Conservation (phyloP, 2,329 filamentous ascomycete genomes). For the Hymenoscyphus occultus region DNA sequence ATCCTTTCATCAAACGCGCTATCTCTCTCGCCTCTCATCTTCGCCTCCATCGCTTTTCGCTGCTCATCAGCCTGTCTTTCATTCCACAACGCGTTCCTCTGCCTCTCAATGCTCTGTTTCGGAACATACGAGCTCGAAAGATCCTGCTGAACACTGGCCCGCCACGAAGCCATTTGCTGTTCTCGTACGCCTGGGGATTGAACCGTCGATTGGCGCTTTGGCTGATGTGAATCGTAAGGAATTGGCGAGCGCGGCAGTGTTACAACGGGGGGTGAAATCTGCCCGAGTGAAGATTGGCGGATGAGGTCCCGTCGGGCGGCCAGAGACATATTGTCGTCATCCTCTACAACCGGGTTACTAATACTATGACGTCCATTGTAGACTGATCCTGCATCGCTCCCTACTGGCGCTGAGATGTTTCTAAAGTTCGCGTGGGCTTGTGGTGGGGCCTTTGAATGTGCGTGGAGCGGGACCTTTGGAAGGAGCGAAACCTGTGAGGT, state of each 20-base stretch:
- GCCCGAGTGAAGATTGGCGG: slow-evolving; percentile 30
- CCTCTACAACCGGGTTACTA: slow-evolving; percentile 39
- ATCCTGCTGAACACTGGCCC: slow-evolving; percentile 62
- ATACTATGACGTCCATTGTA: slow-evolving; percentile 31
- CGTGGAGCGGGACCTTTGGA: slow-evolving; percentile 26
- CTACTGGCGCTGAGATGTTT: slow-evolving; percentile 19
- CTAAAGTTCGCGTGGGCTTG: slow-evolving; percentile 12
- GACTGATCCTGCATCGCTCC: slow-evolving; percentile 45
- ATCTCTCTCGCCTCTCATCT: slow-evolving; percentile 57
- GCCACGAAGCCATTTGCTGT: slow-evolving; percentile 63
- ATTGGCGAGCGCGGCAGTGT: slow-evolving; percentile 29
- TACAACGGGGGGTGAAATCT: slow-evolving; percentile 9
- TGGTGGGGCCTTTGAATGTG: slow-evolving; percentile 22
- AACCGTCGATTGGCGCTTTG: slow-evolving; percentile 45
- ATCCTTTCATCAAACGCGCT: slow-evolving; percentile 70
- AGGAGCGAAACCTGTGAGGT: slow-evolving; percentile 9
- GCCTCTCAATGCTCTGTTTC: slow-evolving; percentile 47
- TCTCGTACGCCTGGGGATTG: slow-evolving; percentile 48
- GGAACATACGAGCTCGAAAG: slow-evolving; percentile 42
- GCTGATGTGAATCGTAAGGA: slow-evolving; percentile 54
- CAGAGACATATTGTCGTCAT: slow-evolving; percentile 67
- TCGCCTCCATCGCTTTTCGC: slow-evolving; percentile 53
- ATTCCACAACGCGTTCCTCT: slow-evolving; percentile 54
- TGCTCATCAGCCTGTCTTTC: slow-evolving; percentile 56
- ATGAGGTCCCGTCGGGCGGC: slow-evolving; percentile 16